These are phyloP conservation scores for Colletotrichum sp. DNA, from an alignment of 2,329 filamentous ascomycete genomes.

Conservation along the genomic window DNA sequence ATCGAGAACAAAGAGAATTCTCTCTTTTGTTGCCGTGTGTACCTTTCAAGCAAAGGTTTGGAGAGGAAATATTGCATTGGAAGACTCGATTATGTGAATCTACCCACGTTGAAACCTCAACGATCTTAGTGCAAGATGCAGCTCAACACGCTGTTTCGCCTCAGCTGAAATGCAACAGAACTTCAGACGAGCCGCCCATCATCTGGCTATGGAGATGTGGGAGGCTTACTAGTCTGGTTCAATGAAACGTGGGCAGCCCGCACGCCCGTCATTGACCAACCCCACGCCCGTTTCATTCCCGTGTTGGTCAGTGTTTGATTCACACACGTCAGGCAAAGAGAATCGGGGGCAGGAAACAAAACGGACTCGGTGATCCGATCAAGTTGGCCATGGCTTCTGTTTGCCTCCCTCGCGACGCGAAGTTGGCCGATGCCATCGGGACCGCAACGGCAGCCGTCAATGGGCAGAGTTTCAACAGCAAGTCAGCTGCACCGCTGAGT, in stretches of 20 bases:
- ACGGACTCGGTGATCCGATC: background rate
- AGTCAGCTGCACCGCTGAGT: background rate
- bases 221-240: background rate
- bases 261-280: background rate
- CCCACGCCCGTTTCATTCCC: background rate
- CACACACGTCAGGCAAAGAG: background rate
- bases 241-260: constrained; percentile 4
- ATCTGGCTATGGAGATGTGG: background rate
- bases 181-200: background rate
- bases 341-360: background rate
- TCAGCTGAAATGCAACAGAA: background rate
- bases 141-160: background rate
- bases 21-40: background rate
- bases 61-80: background rate
- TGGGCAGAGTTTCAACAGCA: background rate
- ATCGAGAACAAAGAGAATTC: background rate
- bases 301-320: background rate
- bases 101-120: background rate
- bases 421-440: background rate
- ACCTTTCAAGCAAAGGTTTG: background rate
- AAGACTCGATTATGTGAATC: background rate
- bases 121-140: background rate
- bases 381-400: background rate
- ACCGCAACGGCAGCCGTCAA: background rate
- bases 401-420: constrained; percentile 7